Conservation (phyloP, 2,329 filamentous ascomycete genomes). For the Ustulina deusta region DNA sequence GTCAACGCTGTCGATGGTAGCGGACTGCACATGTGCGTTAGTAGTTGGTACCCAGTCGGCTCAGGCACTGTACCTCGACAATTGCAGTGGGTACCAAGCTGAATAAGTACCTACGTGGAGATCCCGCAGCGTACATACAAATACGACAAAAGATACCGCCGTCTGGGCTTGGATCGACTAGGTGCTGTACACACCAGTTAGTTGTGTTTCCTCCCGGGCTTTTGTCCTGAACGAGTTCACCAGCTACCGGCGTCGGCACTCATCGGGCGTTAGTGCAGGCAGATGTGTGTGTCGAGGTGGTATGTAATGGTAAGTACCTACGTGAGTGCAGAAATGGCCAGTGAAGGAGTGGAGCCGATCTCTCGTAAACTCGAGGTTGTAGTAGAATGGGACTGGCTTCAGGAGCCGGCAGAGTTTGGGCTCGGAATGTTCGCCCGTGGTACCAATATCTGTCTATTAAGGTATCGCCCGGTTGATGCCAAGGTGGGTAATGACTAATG, state of each 20-base stretch:
- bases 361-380: background rate
- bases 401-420: conserved; percentile 15
- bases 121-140: background rate
- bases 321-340: conserved; percentile 8
- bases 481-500: conserved; percentile 15
- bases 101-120: conserved; percentile 29
- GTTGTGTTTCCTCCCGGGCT: background rate
- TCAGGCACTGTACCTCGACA: conserved; percentile 12
- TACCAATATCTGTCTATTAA: conserved; percentile 7
- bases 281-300: background rate
- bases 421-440: conserved; percentile 20
- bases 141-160: background rate
- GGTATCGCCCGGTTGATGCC: conserved; percentile 19
- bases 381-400: background rate
- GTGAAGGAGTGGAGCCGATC: background rate
- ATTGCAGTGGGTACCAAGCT: conserved; percentile 29
- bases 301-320: conserved; percentile 1
- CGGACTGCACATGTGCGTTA: conserved; percentile 31
- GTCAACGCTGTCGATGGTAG: conserved; percentile 28
- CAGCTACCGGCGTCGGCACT: background rate
- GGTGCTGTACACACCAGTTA: conserved; percentile 3
- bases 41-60: conserved; percentile 12
- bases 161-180: background rate
- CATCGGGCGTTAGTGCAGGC: background rate
- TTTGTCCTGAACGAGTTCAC: conserved; percentile 10